Base-by-base conservation (phyloP, 164 flowering plant genomes). In the Stephania cephalantha region DNA sequence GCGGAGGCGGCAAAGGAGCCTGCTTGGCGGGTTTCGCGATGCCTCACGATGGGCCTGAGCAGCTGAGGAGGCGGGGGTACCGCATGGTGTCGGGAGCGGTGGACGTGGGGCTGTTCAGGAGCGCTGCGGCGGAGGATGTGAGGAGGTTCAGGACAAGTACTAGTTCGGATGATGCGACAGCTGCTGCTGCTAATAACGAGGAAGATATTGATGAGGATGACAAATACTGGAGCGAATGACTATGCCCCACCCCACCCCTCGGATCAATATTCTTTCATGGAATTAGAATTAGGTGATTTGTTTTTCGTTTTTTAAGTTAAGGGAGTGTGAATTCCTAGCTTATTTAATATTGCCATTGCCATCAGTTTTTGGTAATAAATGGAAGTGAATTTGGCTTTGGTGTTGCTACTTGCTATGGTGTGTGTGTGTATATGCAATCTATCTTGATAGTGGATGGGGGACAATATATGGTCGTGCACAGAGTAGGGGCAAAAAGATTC, bases 11-110 rank as follows among this genome's bases (percentile, higher is more conserved):
- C 8, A 46, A 6, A 12, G 70, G 85, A 22, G 88, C 89, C 2
- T 88, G 75, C 55, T 73, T 94, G 84, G 78, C 76, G 3, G 97
- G 98, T 0, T 91, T 92, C 42, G 95, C 92, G 0, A 86, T 90
- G 96, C 88, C 94, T 0, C 87, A 85, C 72, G 97, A 92, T 73
- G 65, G 81, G 12, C 90, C 96, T 0, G 84, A 77, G 29, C 84
- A 84, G 35, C 58, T 92, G 66, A 73, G 80, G 79, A 52, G 20
- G 2, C 84, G 96, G 9, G 96, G 98, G 22, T 92, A 92, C 68
- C 87, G 86, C 70, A 91, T 94, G 97, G 87, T 94, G 42, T 80
- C 93, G 1, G 98, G 98, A 6, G 86, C 91, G 4, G 91, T 90
- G 25, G 98, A 92, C 77, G 61, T 91, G 15, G 96, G 87, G 72